Evolutionary conservation across 441 rosid species (phyloP), one percentile per base, ranked within the genome.

Genomic region (Melastoma candidum): DNA sequence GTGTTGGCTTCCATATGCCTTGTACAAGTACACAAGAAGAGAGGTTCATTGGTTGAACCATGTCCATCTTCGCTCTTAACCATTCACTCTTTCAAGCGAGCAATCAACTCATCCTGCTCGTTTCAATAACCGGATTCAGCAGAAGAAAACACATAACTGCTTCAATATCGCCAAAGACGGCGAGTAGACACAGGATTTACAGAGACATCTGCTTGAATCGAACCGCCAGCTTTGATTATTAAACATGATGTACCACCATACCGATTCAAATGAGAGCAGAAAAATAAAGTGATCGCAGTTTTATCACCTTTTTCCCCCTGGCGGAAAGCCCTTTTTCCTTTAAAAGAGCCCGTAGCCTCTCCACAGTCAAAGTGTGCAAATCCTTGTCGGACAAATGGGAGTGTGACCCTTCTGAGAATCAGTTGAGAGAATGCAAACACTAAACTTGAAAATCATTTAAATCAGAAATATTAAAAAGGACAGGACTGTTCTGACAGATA

Each of bases 281-380:
- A 32, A 32, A 17, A 17, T 32, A 32, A 2, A 6, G 36, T 29
- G 3, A 29, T 29, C 7, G 1, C 41, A 32, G 41, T 32, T 32
- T 32, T 32, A 32, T 63, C 71, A 67, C 97, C 92, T 93, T 93
- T 73, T 77, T 93, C 61, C 98, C 97, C 71, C 67, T 88, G 14
- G 71, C 59, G 60, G 97, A 77, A 68, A 93, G 92, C 47, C 92
- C 87, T 54, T 59, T 74, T 68, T 84, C 95, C 71, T 78, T 93
- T 46, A 93, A 83, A 60, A 84, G 88, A 5, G 79, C 83, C 2
- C 98, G 95, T 3, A 93, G 98, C 71, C 76, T 81, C 70, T 93
- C 97, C 7, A 88, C 95, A 0, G 95, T 93, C 66, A 84, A 74
- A 63, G 80, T 79, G 61, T 80, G 84, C 48, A 74, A 74, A 53